Percentiles rank a stretch among this genome's conserved stretches.
Conservation (phyloP, 257 asterid genomes). For the Solanum raphanifolium region DNA sequence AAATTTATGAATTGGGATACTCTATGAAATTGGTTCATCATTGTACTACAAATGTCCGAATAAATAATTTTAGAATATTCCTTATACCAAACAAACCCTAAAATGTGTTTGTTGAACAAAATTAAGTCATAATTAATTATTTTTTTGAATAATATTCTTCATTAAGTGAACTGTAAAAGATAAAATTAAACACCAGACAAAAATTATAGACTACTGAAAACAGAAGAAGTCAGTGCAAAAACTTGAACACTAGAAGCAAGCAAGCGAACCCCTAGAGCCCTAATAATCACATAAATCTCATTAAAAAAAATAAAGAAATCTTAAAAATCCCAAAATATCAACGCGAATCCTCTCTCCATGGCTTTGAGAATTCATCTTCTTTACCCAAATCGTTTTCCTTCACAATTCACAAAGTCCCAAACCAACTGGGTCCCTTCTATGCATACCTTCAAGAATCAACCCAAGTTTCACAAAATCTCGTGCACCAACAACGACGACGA, state of each 20-base stretch:
- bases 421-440: slow-evolving; percentile 6
- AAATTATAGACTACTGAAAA: no score
- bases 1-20: neutral
- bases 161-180: no score
- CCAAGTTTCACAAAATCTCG: slow-evolving; percentile 19
- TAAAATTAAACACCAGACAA: no score
- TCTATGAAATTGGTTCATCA: no score
- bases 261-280: neutral
- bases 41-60: no score
- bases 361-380: slow-evolving; percentile 17
- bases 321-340: neutral
- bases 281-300: neutral
- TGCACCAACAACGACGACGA: slow-evolving; percentile 29
- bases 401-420: slow-evolving; percentile 9
- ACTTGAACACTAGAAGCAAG: neutral
- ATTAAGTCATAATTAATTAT: no score
- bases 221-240: no score
- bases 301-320: no score
- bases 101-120: no score
- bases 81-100: neutral
- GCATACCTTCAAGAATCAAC: neutral
- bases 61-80: no score
- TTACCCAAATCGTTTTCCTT: slow-evolving; percentile 20
- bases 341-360: slow-evolving; percentile 5
- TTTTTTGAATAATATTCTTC: no score